A percentile compares a stretch with the other conserved stretches of the same genome.
Conservation (phyloP, 495 filamentous ascomycete genomes). For the Endocarpon pusillum region DNA sequence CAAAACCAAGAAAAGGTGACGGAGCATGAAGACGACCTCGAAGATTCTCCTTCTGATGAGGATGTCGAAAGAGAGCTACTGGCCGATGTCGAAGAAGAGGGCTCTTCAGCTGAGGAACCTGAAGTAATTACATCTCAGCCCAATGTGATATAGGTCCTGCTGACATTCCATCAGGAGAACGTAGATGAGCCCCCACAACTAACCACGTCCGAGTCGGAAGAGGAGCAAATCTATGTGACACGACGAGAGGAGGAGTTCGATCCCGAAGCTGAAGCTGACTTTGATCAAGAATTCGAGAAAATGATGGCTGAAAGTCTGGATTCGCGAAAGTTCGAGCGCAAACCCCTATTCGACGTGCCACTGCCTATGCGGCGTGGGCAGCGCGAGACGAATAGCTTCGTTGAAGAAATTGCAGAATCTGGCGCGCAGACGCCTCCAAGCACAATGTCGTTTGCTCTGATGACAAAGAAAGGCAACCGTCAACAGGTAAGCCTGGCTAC, state of each 20-base stretch:
- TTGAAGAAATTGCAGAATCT: slow-evolving; percentile 15
- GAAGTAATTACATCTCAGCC: slow-evolving; percentile 38
- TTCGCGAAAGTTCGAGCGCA: slow-evolving; percentile 84
- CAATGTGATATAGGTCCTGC: too few relatives aligned
- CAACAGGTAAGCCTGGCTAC: slow-evolving; percentile 49
- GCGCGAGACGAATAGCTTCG: slow-evolving; percentile 25
- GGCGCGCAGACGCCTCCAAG: slow-evolving; percentile 25
- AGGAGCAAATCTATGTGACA: slow-evolving; percentile 77
- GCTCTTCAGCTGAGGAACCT: slow-evolving; percentile 40
- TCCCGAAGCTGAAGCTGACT: slow-evolving; percentile 88
- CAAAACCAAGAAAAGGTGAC: slow-evolving; percentile 45
- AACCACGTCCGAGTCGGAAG: slow-evolving; percentile 37
- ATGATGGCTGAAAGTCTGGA: slow-evolving; percentile 97
- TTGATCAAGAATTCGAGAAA: slow-evolving; percentile 94
- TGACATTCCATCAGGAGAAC: too few relatives aligned
- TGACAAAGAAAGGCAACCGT: slow-evolving; percentile 91
- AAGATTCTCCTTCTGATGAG: slow-evolving; percentile 46
- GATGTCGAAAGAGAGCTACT: slow-evolving; percentile 45
- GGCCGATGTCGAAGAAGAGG: too few relatives aligned
- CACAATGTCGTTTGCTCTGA: slow-evolving; percentile 86
- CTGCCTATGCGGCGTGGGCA: slow-evolving; percentile 67
- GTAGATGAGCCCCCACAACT: too few relatives aligned
- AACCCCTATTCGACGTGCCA: slow-evolving; percentile 82
- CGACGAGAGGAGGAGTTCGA: slow-evolving; percentile 80
- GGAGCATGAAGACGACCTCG: slow-evolving; percentile 54